phyloP scores from a whole-genome alignment of 2,329 filamentous ascomycete species.

The Aspergillus intermedius region DNA sequence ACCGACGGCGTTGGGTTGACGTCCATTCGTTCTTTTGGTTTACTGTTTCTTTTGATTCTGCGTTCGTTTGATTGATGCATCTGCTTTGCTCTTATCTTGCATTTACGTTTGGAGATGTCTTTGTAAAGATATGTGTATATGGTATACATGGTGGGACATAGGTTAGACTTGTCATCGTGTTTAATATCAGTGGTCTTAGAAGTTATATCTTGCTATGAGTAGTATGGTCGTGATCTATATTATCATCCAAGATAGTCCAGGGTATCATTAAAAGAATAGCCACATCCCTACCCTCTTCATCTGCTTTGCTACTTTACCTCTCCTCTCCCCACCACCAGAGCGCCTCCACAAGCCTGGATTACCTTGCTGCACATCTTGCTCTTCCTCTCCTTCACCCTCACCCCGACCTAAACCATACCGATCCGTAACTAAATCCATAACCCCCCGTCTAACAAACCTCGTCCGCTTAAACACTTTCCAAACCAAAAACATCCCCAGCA shows the following conservation, averaged over 20 bases:
- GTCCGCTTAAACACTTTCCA: slow-evolving; percentile 52
- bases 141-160: not conserved
- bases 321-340: slow-evolving; percentile 5
- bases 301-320: slow-evolving; percentile 11
- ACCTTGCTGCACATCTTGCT: slow-evolving; percentile 12
- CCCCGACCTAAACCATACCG: slow-evolving; percentile 23
- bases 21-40: not conserved
- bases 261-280: slow-evolving; percentile 30
- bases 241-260: not conserved
- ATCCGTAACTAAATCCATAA: slow-evolving; percentile 50
- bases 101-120: not conserved
- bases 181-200: no score
- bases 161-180: not conserved
- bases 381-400: slow-evolving; percentile 21
- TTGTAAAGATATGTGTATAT: not conserved
- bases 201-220: no score
- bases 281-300: slow-evolving; percentile 31
- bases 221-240: not conserved
- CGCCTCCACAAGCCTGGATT: not conserved
- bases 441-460: slow-evolving; percentile 37
- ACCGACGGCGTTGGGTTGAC: not conserved
- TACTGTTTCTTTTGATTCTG: not conserved
- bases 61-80: not conserved
- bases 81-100: not conserved
- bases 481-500: slow-evolving; percentile 48